Percentiles rank a stretch among this genome's conserved stretches.
These are phyloP conservation scores for Hygrophila difformis DNA, from an alignment of 257 asterid genomes.

Conservation along the genomic window DNA sequence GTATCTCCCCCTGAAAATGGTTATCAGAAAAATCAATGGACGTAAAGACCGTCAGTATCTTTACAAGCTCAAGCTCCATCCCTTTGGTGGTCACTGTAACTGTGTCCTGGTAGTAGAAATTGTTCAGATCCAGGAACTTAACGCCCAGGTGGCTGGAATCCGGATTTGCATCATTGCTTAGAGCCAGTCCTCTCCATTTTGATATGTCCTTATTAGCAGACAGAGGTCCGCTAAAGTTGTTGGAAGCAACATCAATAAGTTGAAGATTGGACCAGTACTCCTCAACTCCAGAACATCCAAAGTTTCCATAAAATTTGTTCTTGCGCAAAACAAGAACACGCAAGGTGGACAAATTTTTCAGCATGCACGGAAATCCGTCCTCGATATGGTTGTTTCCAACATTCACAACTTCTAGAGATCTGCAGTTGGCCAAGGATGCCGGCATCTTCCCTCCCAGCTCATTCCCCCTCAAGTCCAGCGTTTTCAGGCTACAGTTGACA, in stretches of 20 bases:
- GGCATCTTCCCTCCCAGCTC: constrained; percentile 35
- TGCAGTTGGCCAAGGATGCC: constrained; percentile 30
- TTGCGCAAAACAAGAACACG: constrained; percentile 41
- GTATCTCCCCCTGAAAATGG: constrained; percentile 37
- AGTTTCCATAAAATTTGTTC: constrained; percentile 44
- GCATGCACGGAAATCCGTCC: constrained; percentile 31
- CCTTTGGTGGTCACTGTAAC: constrained; percentile 60
- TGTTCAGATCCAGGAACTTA: constrained; percentile 12
- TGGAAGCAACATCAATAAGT: constrained; percentile 48
- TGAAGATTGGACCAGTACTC: constrained; percentile 55
- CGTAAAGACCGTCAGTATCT: constrained; percentile 43
- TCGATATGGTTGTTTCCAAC: constrained; percentile 32
- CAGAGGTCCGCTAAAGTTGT: constrained; percentile 39
- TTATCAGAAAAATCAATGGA: constrained; percentile 52
- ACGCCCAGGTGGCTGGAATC: constrained; percentile 20
- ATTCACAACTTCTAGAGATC: constrained; percentile 24
- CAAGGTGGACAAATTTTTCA: constrained; percentile 27
- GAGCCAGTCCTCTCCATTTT: constrained; percentile 38
- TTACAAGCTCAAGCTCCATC: constrained; percentile 38
- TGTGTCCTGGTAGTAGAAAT: constrained; percentile 40
- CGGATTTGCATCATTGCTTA: constrained; percentile 10
- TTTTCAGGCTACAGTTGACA: constrained; percentile 19
- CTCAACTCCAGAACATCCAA: constrained; percentile 19
- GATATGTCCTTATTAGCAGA: constrained; percentile 21
- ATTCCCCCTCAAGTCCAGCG: constrained; percentile 36